These are phyloP conservation scores for Stentor coeruleus DNA, from an alignment of 73 alveolate species.

Conservation along the genomic window DNA sequence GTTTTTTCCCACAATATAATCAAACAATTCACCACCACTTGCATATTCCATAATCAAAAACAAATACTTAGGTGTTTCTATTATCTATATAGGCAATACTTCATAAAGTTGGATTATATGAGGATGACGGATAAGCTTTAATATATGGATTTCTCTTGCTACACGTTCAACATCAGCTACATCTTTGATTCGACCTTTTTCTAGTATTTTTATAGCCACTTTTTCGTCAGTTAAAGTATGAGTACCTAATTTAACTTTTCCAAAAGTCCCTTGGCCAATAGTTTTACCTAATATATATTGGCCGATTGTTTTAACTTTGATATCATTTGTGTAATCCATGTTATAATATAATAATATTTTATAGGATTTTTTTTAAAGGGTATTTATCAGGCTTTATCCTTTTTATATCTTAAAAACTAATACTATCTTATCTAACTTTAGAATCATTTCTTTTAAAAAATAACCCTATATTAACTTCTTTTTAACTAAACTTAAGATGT, in stretches of 20 bases:
- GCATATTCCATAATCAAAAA: slow-evolving; percentile 71
- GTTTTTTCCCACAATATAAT: slow-evolving; percentile 54
- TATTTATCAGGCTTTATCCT: too few species aligned
- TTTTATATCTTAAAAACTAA: too few species aligned
- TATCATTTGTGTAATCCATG: too few species aligned
- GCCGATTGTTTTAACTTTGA: too few species aligned
- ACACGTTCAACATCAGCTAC: slow-evolving; percentile 65
- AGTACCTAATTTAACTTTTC: slow-evolving; percentile 86
- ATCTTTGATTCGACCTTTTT: slow-evolving; percentile 62
- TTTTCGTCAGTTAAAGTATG: slow-evolving; percentile 70
- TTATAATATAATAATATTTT: too few species aligned
- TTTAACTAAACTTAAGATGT: too few species aligned
- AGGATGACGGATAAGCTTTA: slow-evolving; percentile 66
- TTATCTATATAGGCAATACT: slow-evolving; percentile 37
- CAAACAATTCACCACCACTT: slow-evolving; percentile 75
- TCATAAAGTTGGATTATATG: slow-evolving; percentile 69
- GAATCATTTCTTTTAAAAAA: too few species aligned
- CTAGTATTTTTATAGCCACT: slow-evolving; percentile 75
- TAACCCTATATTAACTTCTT: too few species aligned
- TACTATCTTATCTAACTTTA: too few species aligned
- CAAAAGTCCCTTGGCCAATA: slow-evolving; percentile 95
- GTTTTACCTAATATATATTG: slow-evolving; percentile 68
- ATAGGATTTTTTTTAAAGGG: too few species aligned
- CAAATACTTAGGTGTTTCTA: slow-evolving; percentile 50
- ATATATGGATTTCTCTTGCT: slow-evolving; percentile 64